These are phyloP conservation scores for Leishmania lainsoni DNA, from an alignment of 208 protist species.

Conservation along the genomic window DNA sequence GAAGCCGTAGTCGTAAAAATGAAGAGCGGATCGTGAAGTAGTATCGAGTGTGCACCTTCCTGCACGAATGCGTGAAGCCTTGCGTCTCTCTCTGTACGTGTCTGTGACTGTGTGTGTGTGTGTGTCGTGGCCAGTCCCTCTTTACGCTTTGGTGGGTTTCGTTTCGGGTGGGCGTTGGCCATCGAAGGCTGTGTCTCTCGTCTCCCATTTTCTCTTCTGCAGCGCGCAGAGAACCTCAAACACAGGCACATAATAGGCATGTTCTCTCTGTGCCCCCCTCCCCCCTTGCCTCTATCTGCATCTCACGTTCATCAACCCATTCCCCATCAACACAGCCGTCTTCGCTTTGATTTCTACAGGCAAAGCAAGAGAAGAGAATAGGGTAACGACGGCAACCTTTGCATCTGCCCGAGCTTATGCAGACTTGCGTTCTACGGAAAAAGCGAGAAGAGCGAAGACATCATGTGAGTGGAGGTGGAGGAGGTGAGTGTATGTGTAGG, in stretches of 20 bases:
- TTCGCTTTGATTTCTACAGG: not conserved
- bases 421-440: not conserved
- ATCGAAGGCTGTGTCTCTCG: not conserved
- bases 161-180: not conserved
- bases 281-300: not conserved
- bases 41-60: not conserved
- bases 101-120: not conserved
- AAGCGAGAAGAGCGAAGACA: not conserved
- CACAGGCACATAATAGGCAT: not conserved
- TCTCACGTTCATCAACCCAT: not conserved
- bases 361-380: not conserved
- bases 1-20: slow-evolving; percentile 32
- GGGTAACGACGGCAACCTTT: not conserved
- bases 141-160: not conserved
- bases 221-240: not conserved
- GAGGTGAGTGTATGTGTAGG: not conserved
- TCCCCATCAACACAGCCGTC: not conserved
- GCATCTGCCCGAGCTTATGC: not conserved
- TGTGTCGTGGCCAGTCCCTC: not conserved
- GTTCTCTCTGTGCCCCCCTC: not conserved
- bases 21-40: not conserved
- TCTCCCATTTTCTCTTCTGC: not conserved
- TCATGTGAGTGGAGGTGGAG: not conserved
- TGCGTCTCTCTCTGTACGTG: not conserved
- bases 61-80: not conserved